phyloP scores from a whole-genome alignment of 345 rosid species.

The Sisymbrium irio region DNA sequence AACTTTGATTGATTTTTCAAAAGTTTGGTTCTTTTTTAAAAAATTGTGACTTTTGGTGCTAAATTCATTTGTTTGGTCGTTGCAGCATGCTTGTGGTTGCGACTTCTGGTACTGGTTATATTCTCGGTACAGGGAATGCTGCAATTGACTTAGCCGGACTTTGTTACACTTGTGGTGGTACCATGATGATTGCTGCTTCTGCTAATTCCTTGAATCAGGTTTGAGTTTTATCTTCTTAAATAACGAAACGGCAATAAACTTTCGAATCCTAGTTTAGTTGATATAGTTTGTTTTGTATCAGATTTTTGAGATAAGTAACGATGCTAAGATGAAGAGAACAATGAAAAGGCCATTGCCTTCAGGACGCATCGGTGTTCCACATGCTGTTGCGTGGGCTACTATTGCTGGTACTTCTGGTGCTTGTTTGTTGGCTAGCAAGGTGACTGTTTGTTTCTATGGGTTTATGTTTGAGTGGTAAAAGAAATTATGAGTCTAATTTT shows the following conservation, averaged over 20 bases:
- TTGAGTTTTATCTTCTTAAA: not conserved
- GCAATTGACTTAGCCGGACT: slow-evolving; percentile 70
- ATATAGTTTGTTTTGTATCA: slow-evolving; percentile 5
- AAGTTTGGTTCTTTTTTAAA: no score
- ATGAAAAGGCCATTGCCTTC: slow-evolving; percentile 84
- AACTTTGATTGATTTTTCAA: not conserved
- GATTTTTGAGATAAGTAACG: slow-evolving; percentile 85
- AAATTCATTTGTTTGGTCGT: not conserved
- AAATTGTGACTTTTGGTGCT: not conserved
- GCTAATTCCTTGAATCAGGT: slow-evolving; percentile 98
- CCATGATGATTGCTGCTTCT: slow-evolving; percentile 97
- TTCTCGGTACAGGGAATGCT: slow-evolving; percentile 68
- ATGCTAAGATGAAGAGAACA: slow-evolving; percentile 94
- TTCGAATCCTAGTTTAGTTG: not conserved
- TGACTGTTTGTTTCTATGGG: slow-evolving; percentile 32
- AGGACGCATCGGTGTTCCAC: slow-evolving; percentile 61
- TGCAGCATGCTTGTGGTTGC: slow-evolving; percentile 90
- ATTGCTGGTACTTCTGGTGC: slow-evolving; percentile 75
- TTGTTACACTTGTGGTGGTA: slow-evolving; percentile 91
- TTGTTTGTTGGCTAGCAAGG: slow-evolving; percentile 76
- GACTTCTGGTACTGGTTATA: slow-evolving; percentile 94
- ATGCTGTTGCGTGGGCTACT: slow-evolving; percentile 82
- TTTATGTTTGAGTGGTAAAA: not conserved
- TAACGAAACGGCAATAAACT: not conserved
- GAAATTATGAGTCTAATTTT: slow-evolving; percentile 35